phyloP scores from a whole-genome alignment of 2,329 filamentous ascomycete species.

The Aspergillus pseudonomiae region DNA sequence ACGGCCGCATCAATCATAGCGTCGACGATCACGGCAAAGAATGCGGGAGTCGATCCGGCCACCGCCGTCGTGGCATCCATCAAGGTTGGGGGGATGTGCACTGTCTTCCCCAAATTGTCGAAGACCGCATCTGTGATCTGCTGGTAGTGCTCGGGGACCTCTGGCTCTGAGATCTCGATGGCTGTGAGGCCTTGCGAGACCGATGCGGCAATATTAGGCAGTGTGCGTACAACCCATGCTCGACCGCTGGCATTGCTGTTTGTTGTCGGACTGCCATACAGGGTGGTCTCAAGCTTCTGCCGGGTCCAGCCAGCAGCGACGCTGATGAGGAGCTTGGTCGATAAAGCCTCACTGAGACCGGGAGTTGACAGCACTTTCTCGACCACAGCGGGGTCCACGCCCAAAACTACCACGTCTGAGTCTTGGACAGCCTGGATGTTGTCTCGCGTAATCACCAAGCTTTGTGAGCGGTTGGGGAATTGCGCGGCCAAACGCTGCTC shows the following conservation, averaged over 20 bases:
- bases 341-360: slow-evolving; percentile 43
- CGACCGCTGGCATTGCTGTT: slow-evolving; percentile 17
- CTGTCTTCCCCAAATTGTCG: slow-evolving; percentile 51
- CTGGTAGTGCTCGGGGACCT: slow-evolving; percentile 45
- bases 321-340: slow-evolving; percentile 54
- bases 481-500: slow-evolving; percentile 35
- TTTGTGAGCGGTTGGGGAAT: slow-evolving; percentile 34
- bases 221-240: slow-evolving; percentile 43
- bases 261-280: slow-evolving; percentile 33
- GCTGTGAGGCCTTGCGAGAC: slow-evolving; percentile 52
- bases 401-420: slow-evolving; percentile 51
- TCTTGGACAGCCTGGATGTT: slow-evolving; percentile 38
- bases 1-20: slow-evolving; percentile 64
- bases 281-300: slow-evolving; percentile 40
- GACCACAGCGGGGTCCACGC: slow-evolving; percentile 52
- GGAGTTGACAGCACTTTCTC: slow-evolving; percentile 40
- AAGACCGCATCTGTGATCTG: slow-evolving; percentile 51
- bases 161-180: slow-evolving; percentile 52
- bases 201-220: slow-evolving; percentile 51
- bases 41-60: slow-evolving; percentile 64
- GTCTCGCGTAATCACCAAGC: slow-evolving; percentile 35
- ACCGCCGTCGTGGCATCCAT: slow-evolving; percentile 64
- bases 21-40: slow-evolving; percentile 63
- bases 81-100: slow-evolving; percentile 53
- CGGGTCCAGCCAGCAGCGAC: slow-evolving; percentile 55